Percentiles rank a stretch among this genome's conserved stretches.
Evolutionary conservation across 495 filamentous ascomycete species (phyloP).

Genomic region (Penicillium lagena): DNA sequence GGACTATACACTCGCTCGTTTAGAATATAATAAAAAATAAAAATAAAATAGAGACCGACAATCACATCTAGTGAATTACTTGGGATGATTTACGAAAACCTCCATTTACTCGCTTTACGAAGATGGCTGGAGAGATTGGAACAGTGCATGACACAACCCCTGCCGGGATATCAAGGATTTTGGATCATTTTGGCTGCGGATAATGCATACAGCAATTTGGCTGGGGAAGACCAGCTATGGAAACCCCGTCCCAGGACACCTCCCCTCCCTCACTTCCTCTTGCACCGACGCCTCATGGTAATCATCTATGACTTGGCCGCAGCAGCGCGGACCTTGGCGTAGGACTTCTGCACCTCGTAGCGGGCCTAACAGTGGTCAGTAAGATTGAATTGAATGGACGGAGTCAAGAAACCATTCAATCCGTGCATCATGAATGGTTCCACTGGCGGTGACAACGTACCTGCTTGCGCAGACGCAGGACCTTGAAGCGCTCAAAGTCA

Average conservation of each 20-base stretch:
- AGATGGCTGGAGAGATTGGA: background rate
- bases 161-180: conserved; percentile 45
- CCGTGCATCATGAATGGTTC: no score
- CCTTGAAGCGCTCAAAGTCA: conserved; percentile 99
- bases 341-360: conserved; percentile 91
- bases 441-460: conserved; percentile 32
- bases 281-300: conserved; percentile 35
- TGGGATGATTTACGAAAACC: background rate
- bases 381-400: background rate
- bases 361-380: conserved; percentile 47
- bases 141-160: conserved; percentile 14
- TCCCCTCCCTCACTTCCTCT: conserved; percentile 27
- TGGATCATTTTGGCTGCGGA: conserved; percentile 44
- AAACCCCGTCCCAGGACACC: conserved; percentile 42
- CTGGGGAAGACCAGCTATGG: conserved; percentile 39
- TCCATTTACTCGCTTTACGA: background rate
- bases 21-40: conserved; percentile 9
- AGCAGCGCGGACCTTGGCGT: conserved; percentile 65
- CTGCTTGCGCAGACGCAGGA: conserved; percentile 96
- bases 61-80: no score
- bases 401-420: background rate
- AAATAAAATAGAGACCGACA: background rate
- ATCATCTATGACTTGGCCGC: conserved; percentile 48
- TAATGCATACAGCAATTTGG: conserved; percentile 45
- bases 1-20: background rate